phyloP scores from a whole-genome alignment of 129 eudicot genomes.

The Tanacetum coccineum region DNA sequence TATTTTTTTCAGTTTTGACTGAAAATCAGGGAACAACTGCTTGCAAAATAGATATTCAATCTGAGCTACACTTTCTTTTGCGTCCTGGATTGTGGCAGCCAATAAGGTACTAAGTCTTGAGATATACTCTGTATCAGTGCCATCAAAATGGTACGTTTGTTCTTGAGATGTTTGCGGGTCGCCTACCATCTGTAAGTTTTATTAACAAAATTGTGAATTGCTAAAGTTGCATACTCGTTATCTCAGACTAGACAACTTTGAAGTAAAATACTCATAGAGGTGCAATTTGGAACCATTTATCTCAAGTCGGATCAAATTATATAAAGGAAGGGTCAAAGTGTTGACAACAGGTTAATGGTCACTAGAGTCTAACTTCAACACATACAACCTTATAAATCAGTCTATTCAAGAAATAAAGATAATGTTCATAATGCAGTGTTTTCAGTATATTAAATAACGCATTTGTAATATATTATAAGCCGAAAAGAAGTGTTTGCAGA shows the following conservation, averaged over 20 bases:
- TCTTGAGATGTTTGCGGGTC: slow-evolving; percentile 31
- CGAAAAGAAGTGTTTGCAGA: background rate
- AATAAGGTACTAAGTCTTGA: slow-evolving; percentile 71
- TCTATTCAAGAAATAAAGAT: too few relatives aligned
- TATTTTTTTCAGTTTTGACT: slow-evolving; percentile 45
- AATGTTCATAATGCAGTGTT: too few relatives aligned
- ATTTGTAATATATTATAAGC: background rate
- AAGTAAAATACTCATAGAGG: too few relatives aligned
- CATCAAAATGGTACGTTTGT: slow-evolving; percentile 34
- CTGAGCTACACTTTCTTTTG: slow-evolving; percentile 82
- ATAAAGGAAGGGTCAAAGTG: too few relatives aligned
- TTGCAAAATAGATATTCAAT: slow-evolving; percentile 85
- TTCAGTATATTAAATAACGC: too few relatives aligned
- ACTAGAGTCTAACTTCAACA: too few relatives aligned
- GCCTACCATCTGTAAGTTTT: slow-evolving; percentile 49
- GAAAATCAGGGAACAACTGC: slow-evolving; percentile 73
- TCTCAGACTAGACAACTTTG: too few relatives aligned
- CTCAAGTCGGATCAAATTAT: too few relatives aligned
- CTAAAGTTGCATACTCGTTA: background rate
- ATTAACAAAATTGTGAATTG: slow-evolving; percentile 9
- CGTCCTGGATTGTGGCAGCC: slow-evolving; percentile 88
- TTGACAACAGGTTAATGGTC: too few relatives aligned
- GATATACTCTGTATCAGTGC: slow-evolving; percentile 56
- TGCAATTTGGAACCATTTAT: too few relatives aligned
- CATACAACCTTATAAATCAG: background rate